Evolutionary conservation across 2,329 filamentous ascomycete species (phyloP).

Genomic region (Xylariaceae sp.): DNA sequence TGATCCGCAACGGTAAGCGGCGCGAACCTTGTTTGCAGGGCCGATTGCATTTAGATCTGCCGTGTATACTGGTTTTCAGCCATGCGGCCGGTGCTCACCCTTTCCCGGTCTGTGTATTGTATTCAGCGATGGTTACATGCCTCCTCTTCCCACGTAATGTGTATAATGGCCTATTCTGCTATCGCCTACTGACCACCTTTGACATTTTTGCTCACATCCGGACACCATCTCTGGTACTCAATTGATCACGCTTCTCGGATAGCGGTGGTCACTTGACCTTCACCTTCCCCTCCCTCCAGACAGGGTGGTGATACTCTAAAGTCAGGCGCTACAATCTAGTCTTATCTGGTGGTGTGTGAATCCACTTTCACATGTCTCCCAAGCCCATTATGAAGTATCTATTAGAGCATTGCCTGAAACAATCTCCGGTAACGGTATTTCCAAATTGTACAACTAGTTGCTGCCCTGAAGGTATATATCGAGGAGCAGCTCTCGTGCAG

Average conservation of each 20-base stretch:
- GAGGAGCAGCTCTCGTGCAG: no score
- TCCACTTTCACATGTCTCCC: constrained; percentile 41
- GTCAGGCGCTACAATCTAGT: constrained; percentile 33
- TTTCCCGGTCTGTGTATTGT: constrained; percentile 3
- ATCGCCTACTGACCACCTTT: constrained; percentile 2
- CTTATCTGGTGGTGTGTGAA: constrained; percentile 32
- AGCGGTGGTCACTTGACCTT: constrained; percentile 38
- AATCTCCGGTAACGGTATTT: no score
- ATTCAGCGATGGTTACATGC: constrained; percentile 3
- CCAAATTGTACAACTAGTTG: no score
- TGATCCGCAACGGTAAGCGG: constrained; percentile 20
- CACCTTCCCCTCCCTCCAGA: constrained; percentile 21
- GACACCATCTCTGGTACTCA: constrained; percentile 24
- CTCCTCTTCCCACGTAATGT: background rate
- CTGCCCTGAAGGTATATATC: no score
- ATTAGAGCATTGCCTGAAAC: background rate
- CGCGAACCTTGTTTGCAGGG: constrained; percentile 25
- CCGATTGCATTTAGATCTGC: background rate
- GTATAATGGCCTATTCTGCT: background rate
- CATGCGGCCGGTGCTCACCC: constrained; percentile 1
- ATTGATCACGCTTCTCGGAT: constrained; percentile 36
- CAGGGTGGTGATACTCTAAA: constrained; percentile 30
- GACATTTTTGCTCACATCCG: constrained; percentile 11
- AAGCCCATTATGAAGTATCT: background rate
- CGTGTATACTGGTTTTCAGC: constrained; percentile 16